Evolutionary conservation across 306 rosid species (phyloP).

Genomic region (Astragalus membranaceus): DNA sequence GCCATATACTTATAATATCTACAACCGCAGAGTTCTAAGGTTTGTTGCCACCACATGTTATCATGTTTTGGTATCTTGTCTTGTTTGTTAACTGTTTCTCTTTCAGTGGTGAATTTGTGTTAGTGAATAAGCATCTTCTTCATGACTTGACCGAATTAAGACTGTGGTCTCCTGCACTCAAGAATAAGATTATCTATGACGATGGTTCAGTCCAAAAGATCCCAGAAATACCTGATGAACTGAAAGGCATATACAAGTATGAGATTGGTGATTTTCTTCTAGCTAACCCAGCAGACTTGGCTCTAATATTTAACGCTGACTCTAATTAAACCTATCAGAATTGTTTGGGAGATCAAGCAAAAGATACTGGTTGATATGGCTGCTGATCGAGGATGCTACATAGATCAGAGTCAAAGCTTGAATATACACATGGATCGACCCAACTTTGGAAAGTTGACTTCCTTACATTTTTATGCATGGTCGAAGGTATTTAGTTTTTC

Average conservation of each 20-base stretch:
- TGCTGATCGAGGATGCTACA: conserved; percentile 77
- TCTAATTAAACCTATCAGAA: conserved; percentile 34
- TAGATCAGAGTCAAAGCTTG: conserved; percentile 90
- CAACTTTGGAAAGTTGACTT: conserved; percentile 78
- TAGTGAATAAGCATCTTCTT: conserved; percentile 85
- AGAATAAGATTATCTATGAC: conserved; percentile 65
- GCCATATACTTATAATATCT: conserved; percentile 86
- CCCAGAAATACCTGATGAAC: conserved; percentile 55
- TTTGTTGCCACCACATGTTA: conserved; percentile 11
- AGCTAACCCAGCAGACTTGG: neutral
- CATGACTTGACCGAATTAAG: conserved; percentile 87
- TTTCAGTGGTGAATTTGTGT: conserved; percentile 86
- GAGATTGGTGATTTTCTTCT: conserved; percentile 1
- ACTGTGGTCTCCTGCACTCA: conserved; percentile 67
- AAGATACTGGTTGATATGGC: conserved; percentile 91
- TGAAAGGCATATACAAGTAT: conserved; percentile 76
- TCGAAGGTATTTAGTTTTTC: conserved; percentile 45
- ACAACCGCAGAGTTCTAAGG: conserved; percentile 84
- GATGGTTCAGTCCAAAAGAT: conserved; percentile 71
- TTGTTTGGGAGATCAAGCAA: conserved; percentile 97
- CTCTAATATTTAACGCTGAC: conserved; percentile 18
- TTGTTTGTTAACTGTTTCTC: conserved; percentile 18
- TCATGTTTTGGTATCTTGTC: neutral
- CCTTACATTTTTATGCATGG: conserved; percentile 93
- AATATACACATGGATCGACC: conserved; percentile 94